Evolutionary conservation across 2,329 filamentous ascomycete species (phyloP).

Genomic region (Amauroascus niger): DNA sequence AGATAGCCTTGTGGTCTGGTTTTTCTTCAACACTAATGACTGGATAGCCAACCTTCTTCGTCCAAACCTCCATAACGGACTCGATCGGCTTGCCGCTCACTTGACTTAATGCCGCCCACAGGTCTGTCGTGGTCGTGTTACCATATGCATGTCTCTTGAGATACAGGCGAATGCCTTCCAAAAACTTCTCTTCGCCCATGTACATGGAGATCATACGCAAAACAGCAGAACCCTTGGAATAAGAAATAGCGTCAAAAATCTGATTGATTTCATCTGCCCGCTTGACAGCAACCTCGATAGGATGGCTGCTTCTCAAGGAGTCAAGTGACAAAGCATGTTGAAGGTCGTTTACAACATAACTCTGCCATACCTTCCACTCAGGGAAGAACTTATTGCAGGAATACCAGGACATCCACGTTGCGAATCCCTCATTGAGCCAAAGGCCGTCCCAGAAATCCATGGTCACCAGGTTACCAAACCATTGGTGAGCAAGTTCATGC

Average conservation of each 20-base stretch:
- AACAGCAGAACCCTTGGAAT: constrained; percentile 92
- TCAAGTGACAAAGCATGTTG: constrained; percentile 81
- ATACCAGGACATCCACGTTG: constrained; percentile 90
- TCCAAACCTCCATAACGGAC: constrained; percentile 91
- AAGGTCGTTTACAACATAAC: constrained; percentile 85
- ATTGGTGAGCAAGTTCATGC: constrained; percentile 94
- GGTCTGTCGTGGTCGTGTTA: constrained; percentile 82
- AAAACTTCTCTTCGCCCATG: constrained; percentile 81
- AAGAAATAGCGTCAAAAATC: constrained; percentile 96
- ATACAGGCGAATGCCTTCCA: constrained; percentile 83
- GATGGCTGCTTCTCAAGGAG: constrained; percentile 86
- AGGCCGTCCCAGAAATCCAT: constrained; percentile 99
- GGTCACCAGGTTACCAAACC: constrained; percentile 95
- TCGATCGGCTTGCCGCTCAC: constrained; percentile 87
- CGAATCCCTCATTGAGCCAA: constrained; percentile 91
- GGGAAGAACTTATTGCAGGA: constrained; percentile 92
- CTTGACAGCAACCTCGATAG: constrained; percentile 93
- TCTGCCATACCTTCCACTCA: constrained; percentile 97
- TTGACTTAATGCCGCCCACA: constrained; percentile 79
- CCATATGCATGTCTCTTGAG: constrained; percentile 95
- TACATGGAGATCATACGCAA: constrained; percentile 96
- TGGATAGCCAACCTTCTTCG: constrained; percentile 88
- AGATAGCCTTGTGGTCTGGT: constrained; percentile 59
- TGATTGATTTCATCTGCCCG: constrained; percentile 93
- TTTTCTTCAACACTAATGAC: constrained; percentile 79